A percentile compares a stretch with the other conserved stretches of the same genome.
Conservation (phyloP, 2,329 filamentous ascomycete species). For the Neofusicoccum ribis region DNA sequence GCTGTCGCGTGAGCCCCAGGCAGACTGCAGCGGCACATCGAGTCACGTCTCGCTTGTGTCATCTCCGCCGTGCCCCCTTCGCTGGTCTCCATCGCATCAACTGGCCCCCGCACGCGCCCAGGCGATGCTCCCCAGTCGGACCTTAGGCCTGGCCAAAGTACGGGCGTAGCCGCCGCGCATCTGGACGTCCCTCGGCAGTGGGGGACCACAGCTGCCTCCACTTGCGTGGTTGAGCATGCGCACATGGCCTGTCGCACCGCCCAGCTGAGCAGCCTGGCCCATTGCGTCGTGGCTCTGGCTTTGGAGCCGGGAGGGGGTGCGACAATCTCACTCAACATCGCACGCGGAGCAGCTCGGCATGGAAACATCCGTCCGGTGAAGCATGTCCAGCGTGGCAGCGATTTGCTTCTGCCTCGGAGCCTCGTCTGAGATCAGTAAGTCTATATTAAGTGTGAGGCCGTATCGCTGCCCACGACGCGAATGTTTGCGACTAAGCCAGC, state of each 20-base stretch:
- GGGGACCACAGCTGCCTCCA: background rate
- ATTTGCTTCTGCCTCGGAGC: background rate
- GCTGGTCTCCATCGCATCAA: background rate
- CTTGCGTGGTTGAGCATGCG: background rate
- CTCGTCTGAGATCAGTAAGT: background rate
- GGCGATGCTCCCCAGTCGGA: background rate
- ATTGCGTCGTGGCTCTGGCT: background rate
- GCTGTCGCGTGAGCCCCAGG: background rate
- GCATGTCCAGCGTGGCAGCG: background rate
- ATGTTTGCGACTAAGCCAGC: background rate
- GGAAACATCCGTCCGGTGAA: background rate
- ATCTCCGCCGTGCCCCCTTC: constrained; percentile 17
- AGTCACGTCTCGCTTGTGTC: constrained; percentile 16
- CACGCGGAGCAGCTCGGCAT: constrained; percentile 9
- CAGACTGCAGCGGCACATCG: background rate
- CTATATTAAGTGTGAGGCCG: background rate
- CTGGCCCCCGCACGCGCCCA: constrained; percentile 7
- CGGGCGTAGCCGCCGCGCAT: background rate
- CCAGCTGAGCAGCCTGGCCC: background rate
- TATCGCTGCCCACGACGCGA: background rate
- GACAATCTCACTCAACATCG: constrained; percentile 10
- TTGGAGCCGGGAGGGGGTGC: background rate
- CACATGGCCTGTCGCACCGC: constrained; percentile 4
- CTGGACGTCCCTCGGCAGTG: background rate
- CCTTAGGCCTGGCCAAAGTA: background rate